Evolutionary conservation across 495 filamentous ascomycete species (phyloP), one percentile per base, ranked within the genome.

Genomic region (Peziza echinospora): DNA sequence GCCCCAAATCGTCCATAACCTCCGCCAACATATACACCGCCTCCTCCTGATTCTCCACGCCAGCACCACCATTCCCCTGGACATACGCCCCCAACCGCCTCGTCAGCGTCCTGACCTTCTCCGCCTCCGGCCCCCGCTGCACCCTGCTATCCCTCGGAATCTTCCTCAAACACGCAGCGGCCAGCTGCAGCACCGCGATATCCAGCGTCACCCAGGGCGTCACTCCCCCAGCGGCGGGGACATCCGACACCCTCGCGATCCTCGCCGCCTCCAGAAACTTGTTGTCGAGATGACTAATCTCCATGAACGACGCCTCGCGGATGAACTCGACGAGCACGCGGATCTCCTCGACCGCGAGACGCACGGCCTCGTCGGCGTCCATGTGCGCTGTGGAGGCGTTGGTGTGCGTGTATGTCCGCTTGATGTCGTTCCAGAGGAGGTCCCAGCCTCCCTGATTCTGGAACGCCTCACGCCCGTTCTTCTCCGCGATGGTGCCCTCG

Each of bases 261-360:
- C 9, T 42, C 17, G 51, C 47, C 28, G 26, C 26, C 24, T 56
- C 53, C 49, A 5, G 30, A 25, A 24, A 47, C 53, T 44, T 47
- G 34, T 19, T 16, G 24, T 37, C 21, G n/a, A n/a, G n/a, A n/a
- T n/a, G n/a, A n/a, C n/a, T n/a, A n/a, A n/a, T n/a, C n/a, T n/a
- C n/a, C n/a, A n/a, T n/a, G n/a, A n/a, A n/a, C n/a, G n/a, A n/a
- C n/a, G n/a, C n/a, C n/a, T n/a, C n/a, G n/a, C n/a, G n/a, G n/a
- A n/a, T n/a, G n/a, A n/a, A 53, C 11, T 54, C 58, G 6, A 70
- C 51, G 13, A 78, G 49, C 1, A 72, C 57, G 10, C 72, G 62
- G 8, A 75, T 60, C 46, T 75, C 67, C 50, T 72, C 68, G 22
- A 68, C 53, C 1, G 70, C 72, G 26, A 71, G 54, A 13, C 57